Evolutionary conservation across 768 basidiomycete species (phyloP), one percentile per base, ranked within the genome.

Genomic region (Russula dissimulans): DNA sequence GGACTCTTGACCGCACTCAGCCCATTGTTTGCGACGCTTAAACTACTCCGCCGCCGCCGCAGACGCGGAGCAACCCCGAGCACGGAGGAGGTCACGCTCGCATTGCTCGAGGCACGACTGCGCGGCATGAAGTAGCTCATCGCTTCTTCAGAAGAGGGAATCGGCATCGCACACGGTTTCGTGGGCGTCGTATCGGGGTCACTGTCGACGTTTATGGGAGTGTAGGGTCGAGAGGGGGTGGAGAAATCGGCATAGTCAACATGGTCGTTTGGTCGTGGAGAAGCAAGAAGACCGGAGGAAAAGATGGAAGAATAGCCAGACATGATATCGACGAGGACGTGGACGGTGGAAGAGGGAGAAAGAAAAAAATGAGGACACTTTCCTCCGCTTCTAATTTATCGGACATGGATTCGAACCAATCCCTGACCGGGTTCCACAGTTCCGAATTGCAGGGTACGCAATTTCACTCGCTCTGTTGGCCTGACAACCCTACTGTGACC

Each of bases 251-350:
- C 50, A 60, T 64, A 44, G 11, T 68, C 51, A 47, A 45, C 34
- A 17, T 61, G 53, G 45, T 50, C 43, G 32, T 45, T 48, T 54
- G 60, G 65, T 26, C 63, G 63, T 45, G 74, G 74, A 5, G 80
- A 75, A 14, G 85, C 85, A 41, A 86, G 80, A 39, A 87, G 77
- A 22, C 86, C 86, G 43, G 85, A 85, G 36, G 85, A 83, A 71
- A 87, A 87, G 66, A 87, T 83, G 8, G 81, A 73, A 34, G 86
- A 87, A 67, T 87, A 87, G 1, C 73, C 69, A 41, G 76, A 69
- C 65, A 79, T 74, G 38, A 29, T 60, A 15, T 50, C 52, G 26
- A 45, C 4, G 44, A 18, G 17, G 48, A 45, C 4, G 44, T 29
- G 17, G 48, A 18, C 0, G 5, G 38, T 26, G 41, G 29, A 18